These are phyloP conservation scores for Aspergillus puulaauensis DNA, from an alignment of 2,329 filamentous ascomycete species.

Conservation along the genomic window DNA sequence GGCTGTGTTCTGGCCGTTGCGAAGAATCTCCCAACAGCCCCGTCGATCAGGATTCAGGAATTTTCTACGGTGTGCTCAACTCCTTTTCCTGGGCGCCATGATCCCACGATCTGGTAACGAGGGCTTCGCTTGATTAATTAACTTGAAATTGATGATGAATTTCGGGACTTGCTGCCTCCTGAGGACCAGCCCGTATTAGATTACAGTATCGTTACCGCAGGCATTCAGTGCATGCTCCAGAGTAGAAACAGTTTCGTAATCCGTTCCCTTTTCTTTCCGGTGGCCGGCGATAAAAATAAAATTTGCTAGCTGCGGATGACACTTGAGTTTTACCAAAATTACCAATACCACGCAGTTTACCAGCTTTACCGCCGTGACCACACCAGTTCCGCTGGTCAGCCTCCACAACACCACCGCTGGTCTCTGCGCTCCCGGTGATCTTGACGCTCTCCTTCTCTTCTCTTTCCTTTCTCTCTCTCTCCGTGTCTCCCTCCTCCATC, in stretches of 20 bases:
- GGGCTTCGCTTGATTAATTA: too few species aligned
- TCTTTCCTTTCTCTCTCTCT: conserved; percentile 8
- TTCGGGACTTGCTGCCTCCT: too few species aligned
- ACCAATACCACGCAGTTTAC: conserved; percentile 6
- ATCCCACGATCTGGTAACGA: too few species aligned
- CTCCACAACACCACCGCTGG: neutral
- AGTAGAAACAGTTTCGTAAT: neutral
- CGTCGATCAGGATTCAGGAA: neutral
- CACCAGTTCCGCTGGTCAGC: neutral
- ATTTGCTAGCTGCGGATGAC: neutral
- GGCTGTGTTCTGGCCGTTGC: conserved; percentile 6
- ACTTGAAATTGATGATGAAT: too few species aligned
- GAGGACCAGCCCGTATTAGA: too few species aligned
- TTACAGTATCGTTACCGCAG: too few species aligned
- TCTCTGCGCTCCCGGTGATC: conserved; percentile 1
- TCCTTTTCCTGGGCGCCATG: neutral
- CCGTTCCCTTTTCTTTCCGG: neutral
- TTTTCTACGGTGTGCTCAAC: neutral
- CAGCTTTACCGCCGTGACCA: neutral
- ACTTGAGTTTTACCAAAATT: neutral
- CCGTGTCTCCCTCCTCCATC: conserved; percentile 4
- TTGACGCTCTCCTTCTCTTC: conserved; percentile 5
- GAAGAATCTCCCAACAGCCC: neutral
- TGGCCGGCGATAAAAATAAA: conserved; percentile 7
- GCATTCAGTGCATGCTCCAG: too few species aligned